Conservation (phyloP, 768 basidiomycete species). For the Hygrocybe coccinea region DNA sequence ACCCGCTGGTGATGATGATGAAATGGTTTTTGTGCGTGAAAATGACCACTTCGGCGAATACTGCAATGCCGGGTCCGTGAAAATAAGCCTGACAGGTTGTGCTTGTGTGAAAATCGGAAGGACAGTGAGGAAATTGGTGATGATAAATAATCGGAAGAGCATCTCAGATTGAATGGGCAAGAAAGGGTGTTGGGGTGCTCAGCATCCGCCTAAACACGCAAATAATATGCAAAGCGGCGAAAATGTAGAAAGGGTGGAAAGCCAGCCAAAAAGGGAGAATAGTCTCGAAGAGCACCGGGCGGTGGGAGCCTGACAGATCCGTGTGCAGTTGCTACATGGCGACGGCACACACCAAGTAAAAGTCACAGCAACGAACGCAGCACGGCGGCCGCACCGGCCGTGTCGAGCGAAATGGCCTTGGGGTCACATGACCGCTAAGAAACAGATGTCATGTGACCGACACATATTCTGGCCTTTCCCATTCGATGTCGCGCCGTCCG, state of each 20-base stretch:
- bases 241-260: no score
- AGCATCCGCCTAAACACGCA: slow-evolving; percentile 6
- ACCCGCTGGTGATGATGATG: not conserved
- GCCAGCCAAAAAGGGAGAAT: no score
- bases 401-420: no score
- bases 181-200: slow-evolving; percentile 4
- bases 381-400: no score
- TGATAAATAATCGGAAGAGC: not conserved
- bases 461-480: not conserved
- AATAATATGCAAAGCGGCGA: no score
- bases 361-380: no score
- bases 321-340: no score
- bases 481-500: slow-evolving; percentile 84
- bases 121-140: not conserved
- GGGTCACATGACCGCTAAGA: no score
- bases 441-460: not conserved
- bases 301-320: no score
- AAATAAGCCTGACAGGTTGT: not conserved
- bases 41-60: not conserved
- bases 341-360: no score
- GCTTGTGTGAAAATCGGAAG: not conserved
- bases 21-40: not conserved
- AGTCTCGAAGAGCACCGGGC: no score
- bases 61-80: not conserved
- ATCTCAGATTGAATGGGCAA: not conserved